These are phyloP conservation scores for Paragyromitra xinjiangensis DNA, from an alignment of 495 filamentous ascomycete species.

Conservation along the genomic window DNA sequence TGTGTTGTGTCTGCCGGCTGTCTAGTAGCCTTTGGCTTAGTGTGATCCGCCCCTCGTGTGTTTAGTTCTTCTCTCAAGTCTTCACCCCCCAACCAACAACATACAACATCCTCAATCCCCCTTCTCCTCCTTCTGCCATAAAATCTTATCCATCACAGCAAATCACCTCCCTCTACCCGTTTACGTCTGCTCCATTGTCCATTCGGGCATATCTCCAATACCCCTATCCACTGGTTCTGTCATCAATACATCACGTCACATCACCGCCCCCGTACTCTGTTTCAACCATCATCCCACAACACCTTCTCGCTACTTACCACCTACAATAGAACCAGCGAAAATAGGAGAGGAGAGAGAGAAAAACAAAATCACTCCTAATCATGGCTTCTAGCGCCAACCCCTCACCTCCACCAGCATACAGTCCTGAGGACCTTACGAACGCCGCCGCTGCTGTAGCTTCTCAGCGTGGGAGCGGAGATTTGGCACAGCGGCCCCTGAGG, in stretches of 20 bases:
- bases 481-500: conserved; percentile 39
- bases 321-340: not conserved
- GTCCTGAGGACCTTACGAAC: conserved; percentile 35
- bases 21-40: too few relatives aligned
- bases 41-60: not conserved
- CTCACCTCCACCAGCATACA: conserved; percentile 22
- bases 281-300: not conserved
- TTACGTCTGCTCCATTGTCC: not conserved
- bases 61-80: not conserved
- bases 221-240: not conserved
- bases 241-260: not conserved
- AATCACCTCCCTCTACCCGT: not conserved
- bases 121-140: not conserved
- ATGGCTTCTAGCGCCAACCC: conserved; percentile 41
- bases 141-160: conserved; percentile 13
- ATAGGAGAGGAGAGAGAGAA: not conserved
- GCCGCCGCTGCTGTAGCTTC: conserved; percentile 46
- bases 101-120: conserved; percentile 7
- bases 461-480: conserved; percentile 20
- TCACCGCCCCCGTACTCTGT: not conserved
- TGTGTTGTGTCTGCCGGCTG: not conserved
- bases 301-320: not conserved
- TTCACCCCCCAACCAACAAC: conserved; percentile 19
- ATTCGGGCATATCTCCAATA: not conserved
- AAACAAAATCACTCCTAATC: conserved; percentile 1